Conservation (phyloP, 257 asterid species). For the Solanum appendiculatum region DNA sequence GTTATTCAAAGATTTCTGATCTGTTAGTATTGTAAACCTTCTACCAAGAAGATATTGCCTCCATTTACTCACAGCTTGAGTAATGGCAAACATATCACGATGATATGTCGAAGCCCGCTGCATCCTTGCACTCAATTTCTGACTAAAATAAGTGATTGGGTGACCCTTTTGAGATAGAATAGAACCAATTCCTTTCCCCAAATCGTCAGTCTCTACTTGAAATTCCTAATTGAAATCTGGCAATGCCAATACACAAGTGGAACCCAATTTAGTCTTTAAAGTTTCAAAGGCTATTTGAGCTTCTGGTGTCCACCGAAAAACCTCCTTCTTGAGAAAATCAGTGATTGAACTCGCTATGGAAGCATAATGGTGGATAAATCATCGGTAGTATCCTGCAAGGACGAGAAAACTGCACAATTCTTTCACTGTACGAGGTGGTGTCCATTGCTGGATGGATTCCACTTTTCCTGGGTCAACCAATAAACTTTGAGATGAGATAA, state of each 20-base stretch:
- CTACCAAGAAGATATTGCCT: neutral
- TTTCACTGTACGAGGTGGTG: neutral
- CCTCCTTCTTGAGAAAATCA: neutral
- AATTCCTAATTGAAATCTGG: neutral
- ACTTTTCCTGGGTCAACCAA: neutral
- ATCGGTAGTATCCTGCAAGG: neutral
- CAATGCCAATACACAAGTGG: neutral
- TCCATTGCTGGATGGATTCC: too few relatives aligned
- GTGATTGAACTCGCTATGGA: too few relatives aligned
- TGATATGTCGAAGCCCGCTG: neutral
- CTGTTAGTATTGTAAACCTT: neutral
- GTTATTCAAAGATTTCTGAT: neutral
- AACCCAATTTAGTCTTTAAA: neutral
- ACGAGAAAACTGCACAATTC: too few relatives aligned
- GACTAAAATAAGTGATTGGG: neutral
- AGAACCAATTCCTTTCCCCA: neutral
- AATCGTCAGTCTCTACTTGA: too few relatives aligned
- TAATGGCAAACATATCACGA: neutral
- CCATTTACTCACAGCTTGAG: neutral
- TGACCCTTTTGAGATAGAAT: neutral
- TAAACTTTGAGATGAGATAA: neutral
- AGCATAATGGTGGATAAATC: too few relatives aligned
- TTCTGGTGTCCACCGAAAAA: neutral
- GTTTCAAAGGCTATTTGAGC: neutral
- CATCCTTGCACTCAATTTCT: neutral